Evolutionary conservation across 129 eudicot species (phyloP), one percentile per base, ranked within the genome.

Genomic region (Helianthus tuberosus): DNA sequence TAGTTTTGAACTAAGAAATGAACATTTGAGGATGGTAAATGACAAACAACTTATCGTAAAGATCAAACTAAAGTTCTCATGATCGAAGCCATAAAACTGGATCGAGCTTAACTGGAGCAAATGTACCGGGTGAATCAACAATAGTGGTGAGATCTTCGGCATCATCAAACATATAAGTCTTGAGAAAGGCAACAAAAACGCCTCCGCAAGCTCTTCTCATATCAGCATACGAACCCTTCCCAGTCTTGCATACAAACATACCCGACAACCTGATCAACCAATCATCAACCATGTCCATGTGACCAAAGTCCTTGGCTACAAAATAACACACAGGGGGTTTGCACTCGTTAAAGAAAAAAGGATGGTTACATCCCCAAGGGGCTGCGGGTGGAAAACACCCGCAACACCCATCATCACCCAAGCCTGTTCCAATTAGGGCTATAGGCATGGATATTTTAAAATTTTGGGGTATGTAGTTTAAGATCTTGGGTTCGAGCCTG

Each of bases 201-300:
- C 84, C 84, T 27, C 80, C 84, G 36, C 73, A 74, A 43, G 66
- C 54, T 64, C 58, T 70, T 47, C 81, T 81, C 81, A 81, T 75
- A 11, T 62, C 63, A 2, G 16, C 85, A 27, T 64, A 70, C 12
- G 85, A 75, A 68, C 81, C 81, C 15, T 81, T 70, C n/a, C 85
- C 85, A 3, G 75, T 69, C 50, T 75, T 75, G 38, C 69, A 75
- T 55, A 81, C 15, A 20, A 64, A 60, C 69, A 35, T 75, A 17
- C 77, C 63, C 11, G 76, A 17, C 5, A 69, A 52, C n/a, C 59
- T 20, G 8, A 20, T 62, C 50, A 68, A 23, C 52, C 68, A 71
- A 39, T 81, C 77, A 75, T 81, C 64, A 27, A 81, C 41, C 79
- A 80, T 80, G 47, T 80, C 84, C 71, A 35, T 15, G 50, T 80